phyloP scores from a whole-genome alignment of 2,329 filamentous ascomycete species.

The Didymella pinodella region DNA sequence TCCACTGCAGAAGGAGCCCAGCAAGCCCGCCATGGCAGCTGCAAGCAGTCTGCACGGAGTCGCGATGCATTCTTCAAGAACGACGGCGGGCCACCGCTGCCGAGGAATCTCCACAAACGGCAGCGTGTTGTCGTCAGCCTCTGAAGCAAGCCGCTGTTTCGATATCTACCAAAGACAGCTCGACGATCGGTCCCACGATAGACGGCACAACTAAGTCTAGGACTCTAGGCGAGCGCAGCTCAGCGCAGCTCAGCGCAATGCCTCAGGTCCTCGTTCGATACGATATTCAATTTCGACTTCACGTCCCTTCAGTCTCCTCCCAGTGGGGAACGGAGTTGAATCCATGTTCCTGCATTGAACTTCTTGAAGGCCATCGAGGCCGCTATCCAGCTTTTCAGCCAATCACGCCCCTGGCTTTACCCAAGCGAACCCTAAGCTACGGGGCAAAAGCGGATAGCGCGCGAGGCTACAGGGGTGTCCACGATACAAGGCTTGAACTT shows the following conservation, averaged over 20 bases:
- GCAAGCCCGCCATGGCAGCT: slow-evolving; percentile 15
- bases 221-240: too few species aligned
- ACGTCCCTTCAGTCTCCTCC: slow-evolving; percentile 12
- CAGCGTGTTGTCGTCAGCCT: slow-evolving; percentile 7
- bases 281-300: slow-evolving; percentile 16
- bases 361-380: slow-evolving; percentile 20
- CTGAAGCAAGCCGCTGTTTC: slow-evolving; percentile 33
- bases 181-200: slow-evolving; percentile 7
- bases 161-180: slow-evolving; percentile 2
- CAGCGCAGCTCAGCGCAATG: slow-evolving; percentile 4
- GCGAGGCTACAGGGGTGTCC: slow-evolving; percentile 21
- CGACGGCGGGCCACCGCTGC: slow-evolving; percentile 12
- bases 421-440: slow-evolving; percentile 30
- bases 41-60: slow-evolving; percentile 13
- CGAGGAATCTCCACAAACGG: slow-evolving; percentile 8
- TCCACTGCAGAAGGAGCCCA: slow-evolving; percentile 18
- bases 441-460: slow-evolving; percentile 24
- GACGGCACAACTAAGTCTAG: not conserved
- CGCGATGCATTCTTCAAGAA: slow-evolving; percentile 13
- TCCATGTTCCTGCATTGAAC: slow-evolving; percentile 28
- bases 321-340: slow-evolving; percentile 14
- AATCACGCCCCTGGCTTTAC: slow-evolving; percentile 19
- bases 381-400: slow-evolving; percentile 13
- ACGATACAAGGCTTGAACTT: slow-evolving; percentile 23
- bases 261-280: slow-evolving; percentile 9